These are phyloP conservation scores for Ophioceras dolichostomum DNA, from an alignment of 2,329 filamentous ascomycete species.

Conservation along the genomic window DNA sequence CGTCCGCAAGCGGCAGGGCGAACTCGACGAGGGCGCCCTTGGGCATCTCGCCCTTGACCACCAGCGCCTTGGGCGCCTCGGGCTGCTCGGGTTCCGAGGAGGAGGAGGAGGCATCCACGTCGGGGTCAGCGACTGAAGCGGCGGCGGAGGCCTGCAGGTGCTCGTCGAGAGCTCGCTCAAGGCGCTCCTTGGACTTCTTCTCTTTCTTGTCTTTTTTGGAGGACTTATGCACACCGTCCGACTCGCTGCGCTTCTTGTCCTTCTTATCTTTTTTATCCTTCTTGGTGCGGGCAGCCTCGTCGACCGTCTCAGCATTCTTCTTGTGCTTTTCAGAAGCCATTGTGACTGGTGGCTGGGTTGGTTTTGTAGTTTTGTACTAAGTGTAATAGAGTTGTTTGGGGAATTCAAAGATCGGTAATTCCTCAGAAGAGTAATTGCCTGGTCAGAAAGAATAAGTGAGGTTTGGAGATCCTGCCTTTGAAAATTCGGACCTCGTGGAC, in stretches of 20 bases:
- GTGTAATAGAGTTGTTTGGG: no score
- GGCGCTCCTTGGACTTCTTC: slow-evolving; percentile 66
- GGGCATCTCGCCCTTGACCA: slow-evolving; percentile 28
- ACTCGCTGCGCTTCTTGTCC: slow-evolving; percentile 40
- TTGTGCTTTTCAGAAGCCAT: slow-evolving; percentile 9
- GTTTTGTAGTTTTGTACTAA: no score
- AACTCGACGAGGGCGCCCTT: slow-evolving; percentile 58
- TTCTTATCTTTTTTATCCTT: slow-evolving; percentile 48
- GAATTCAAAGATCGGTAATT: no score
- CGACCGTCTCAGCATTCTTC: slow-evolving; percentile 2
- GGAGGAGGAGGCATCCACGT: slow-evolving; percentile 19
- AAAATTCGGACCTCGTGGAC: no score
- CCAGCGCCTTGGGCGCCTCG: slow-evolving; percentile 28
- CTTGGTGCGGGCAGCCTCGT: slow-evolving; percentile 10
- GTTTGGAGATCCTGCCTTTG: no score
- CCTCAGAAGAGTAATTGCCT: no score
- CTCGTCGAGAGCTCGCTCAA: slow-evolving; percentile 50
- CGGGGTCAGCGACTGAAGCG: slow-evolving; percentile 9
- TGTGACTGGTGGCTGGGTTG: slow-evolving; percentile 3
- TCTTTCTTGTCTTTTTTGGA: slow-evolving; percentile 53
- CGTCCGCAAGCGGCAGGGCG: slow-evolving; percentile 67
- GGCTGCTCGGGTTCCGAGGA: slow-evolving; percentile 25
- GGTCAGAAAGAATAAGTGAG: no score
- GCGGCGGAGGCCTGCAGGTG: slow-evolving; percentile 46
- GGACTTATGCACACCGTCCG: slow-evolving; percentile 36